Base-by-base conservation (phyloP, 306 rosid species). In the Medicago lupulina region DNA sequence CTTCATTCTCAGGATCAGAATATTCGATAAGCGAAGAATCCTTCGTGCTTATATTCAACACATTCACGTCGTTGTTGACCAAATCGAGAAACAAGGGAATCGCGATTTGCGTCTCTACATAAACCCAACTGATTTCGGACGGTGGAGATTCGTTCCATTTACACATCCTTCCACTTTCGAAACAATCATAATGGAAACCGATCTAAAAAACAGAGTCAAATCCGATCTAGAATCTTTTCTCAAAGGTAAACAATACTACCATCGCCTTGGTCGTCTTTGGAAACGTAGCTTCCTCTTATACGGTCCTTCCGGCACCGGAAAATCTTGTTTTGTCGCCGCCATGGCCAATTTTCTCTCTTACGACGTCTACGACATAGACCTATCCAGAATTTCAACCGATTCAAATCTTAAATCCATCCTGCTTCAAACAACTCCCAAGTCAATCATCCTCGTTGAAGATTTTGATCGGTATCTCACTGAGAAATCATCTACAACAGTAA, bases 221-320 rank as follows among this genome's bases (percentile, higher is more conserved):
- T 84, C 96, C 58, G 97, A 93, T 55, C 89, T 93, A 60, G 96
- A 91, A 68, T 89, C 90, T 4, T 93, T 93, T 76, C 85, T 91
- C 72, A 91, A 80, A 67, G 85, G 92, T 2, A 89, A 85, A 23
- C 97, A 89, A 44, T 91, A 88, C 64, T 93, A 91, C 71, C 82
- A 91, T 77, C 72, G 93, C 1, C 39, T 88, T 9, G 98, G 98
- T 19, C 92, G 98, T 0, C 89, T 85, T 1, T 93, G 98, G 98
- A 93, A 87, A 51, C 89, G 97, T 53, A 93, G 98, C 82, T 93
- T 84, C 61, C 83, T 93, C 13, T 59, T 93, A 11, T 91, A 91
- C 82, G 98, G 98, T 1, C 88, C 98, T 2, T 88, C 98, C 59
- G 98, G 98, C 6, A 91, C 98, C 7, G 98, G 98, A 9, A 93